Conservation (phyloP, 176 grass and related monocot genomes). For the Pontederia paniculata region DNA sequence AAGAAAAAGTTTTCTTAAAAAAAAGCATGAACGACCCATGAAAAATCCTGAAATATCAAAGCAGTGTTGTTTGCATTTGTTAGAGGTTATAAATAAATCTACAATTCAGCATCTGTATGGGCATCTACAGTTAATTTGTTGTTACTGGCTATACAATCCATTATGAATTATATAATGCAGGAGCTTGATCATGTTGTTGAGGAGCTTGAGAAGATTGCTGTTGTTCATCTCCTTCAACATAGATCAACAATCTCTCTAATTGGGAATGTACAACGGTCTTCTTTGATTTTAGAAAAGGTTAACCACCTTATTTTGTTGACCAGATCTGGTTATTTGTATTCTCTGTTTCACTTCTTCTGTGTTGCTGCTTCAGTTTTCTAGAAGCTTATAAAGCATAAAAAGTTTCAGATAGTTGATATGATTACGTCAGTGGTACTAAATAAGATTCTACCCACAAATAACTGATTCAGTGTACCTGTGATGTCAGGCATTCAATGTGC, state of each 20-base stretch:
- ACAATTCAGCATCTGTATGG: background rate
- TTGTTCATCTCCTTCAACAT: slow-evolving; percentile 70
- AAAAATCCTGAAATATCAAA: no score
- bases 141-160: background rate
- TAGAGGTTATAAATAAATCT: background rate
- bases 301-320: background rate
- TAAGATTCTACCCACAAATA: background rate
- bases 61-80: background rate
- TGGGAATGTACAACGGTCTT: slow-evolving; percentile 79
- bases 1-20: no score
- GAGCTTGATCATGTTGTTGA: slow-evolving; percentile 79
- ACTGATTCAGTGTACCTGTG: background rate
- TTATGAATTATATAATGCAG: slow-evolving; percentile 21
- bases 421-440: background rate
- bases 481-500: slow-evolving; percentile 70
- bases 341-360: slow-evolving; percentile 1
- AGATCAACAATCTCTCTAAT: slow-evolving; percentile 91
- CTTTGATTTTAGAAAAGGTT: slow-evolving; percentile 89
- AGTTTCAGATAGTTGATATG: background rate
- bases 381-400: background rate
- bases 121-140: background rate
- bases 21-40: no score
- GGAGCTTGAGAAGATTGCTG: slow-evolving; percentile 75
- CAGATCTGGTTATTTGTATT: slow-evolving; percentile 1
- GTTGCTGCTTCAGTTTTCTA: background rate